phyloP scores from a whole-genome alignment of 768 basidiomycete species.

The Lactifluus rugatus region DNA sequence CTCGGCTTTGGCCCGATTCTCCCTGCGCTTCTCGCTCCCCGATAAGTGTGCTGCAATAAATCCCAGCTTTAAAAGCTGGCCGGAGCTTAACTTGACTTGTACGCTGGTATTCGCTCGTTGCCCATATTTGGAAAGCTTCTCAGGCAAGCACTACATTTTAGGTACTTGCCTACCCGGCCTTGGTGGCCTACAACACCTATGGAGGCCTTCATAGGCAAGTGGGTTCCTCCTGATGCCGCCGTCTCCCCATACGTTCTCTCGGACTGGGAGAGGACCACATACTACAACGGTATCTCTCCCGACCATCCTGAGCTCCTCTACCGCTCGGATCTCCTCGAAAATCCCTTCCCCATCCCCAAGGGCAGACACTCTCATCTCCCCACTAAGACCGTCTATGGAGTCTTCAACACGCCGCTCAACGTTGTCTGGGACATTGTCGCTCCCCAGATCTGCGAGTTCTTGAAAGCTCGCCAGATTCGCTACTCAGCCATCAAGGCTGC shows the following conservation, averaged over 20 bases:
- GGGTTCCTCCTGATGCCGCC: too few species aligned
- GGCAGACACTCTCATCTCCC: background rate
- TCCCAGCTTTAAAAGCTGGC: too few species aligned
- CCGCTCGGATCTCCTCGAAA: constrained; percentile 1
- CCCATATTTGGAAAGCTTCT: too few species aligned
- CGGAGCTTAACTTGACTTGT: too few species aligned
- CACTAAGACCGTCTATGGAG: constrained; percentile 9
- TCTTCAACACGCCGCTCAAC: constrained; percentile 11
- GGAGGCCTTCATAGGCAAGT: too few species aligned
- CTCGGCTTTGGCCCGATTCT: too few species aligned
- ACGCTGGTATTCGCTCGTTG: too few species aligned
- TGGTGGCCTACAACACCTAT: too few species aligned
- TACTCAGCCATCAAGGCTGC: background rate
- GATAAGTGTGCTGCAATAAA: too few species aligned
- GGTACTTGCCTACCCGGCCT: too few species aligned
- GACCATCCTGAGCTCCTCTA: constrained; percentile 3
- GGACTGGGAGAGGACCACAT: background rate
- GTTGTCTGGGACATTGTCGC: constrained; percentile 11
- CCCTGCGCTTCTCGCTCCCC: too few species aligned
- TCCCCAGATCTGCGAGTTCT: background rate
- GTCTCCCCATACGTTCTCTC: background rate
- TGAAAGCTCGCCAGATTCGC: background rate
- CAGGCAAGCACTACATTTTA: too few species aligned
- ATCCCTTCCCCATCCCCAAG: constrained; percentile 3
- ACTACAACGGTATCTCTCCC: background rate